A percentile compares a stretch with the other conserved stretches of the same genome.
Conservation (phyloP, 73 alveolate genomes). For the Paraurostyla sp. region DNA sequence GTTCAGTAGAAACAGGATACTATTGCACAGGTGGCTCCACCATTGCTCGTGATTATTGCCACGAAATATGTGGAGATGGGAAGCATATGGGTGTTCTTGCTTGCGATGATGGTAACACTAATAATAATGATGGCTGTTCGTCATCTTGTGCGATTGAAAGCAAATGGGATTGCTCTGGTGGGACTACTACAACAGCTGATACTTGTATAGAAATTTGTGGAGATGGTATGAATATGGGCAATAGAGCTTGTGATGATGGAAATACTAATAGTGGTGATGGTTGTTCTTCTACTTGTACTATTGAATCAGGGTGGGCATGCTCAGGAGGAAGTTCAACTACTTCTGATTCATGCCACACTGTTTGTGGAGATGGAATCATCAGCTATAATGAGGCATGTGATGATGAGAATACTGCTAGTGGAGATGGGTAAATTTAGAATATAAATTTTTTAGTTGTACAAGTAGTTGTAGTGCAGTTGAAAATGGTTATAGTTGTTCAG, state of each 20-base stretch:
- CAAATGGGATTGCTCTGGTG: constrained; percentile 38
- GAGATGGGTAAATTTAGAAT: constrained; percentile 48
- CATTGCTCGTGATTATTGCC: constrained; percentile 31
- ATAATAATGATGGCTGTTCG: constrained; percentile 61
- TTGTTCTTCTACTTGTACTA: constrained; percentile 54
- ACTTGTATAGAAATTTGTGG: constrained; percentile 45
- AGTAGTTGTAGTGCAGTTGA: constrained; percentile 15
- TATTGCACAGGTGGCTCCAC: constrained; percentile 45
- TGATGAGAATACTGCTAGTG: constrained; percentile 22
- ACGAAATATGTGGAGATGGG: constrained; percentile 74
- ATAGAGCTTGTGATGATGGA: constrained; percentile 72
- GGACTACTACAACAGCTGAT: neutral
- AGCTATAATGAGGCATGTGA: constrained; percentile 53
- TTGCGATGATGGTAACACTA: constrained; percentile 81
- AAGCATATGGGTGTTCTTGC: neutral
- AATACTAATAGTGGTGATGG: constrained; percentile 73
- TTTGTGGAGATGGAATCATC: constrained; percentile 66
- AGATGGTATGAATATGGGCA: constrained; percentile 9
- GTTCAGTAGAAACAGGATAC: constrained; percentile 68
- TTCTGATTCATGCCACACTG: neutral
- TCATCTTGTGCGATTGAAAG: constrained; percentile 35
- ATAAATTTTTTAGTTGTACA: constrained; percentile 30
- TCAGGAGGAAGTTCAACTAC: constrained; percentile 1
- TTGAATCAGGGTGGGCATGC: constrained; percentile 73
- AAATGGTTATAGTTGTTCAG: constrained; percentile 51